Base-by-base conservation (phyloP, 352 stramenopile genomes). In the Pythium coloratum region DNA sequence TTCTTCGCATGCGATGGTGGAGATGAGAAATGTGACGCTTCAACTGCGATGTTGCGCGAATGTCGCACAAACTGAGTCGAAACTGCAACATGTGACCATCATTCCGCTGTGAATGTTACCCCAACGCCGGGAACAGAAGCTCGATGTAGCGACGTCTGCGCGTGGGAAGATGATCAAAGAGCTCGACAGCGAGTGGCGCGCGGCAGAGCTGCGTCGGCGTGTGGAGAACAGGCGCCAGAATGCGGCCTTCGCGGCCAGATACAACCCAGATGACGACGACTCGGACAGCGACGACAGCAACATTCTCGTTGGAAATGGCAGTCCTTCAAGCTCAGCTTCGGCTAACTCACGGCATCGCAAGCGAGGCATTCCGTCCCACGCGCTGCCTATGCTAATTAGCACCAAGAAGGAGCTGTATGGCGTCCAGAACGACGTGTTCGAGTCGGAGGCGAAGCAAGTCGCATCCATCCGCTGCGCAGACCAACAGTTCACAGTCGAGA, bases 401-500 rank as follows among this genome's bases (percentile, higher is more conserved):
- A 66, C 69, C 3, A 87, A 80, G 30, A 73, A 78, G 24, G 79
- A 89, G 32, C 67, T 80, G 0, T 73, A 86, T 6, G 73, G 66
- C 1, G 75, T 88, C 26, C 77, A 84, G 47, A 77, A 86, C 74
- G 73, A 84, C 1, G 68, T 92, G 13, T 62, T 89, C 32, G 82
- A 86, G 42, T 66, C 76, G 7, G 69, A 91, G 18, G 71, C 79
- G 6, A 71, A 79, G 38, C 72, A 88, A 16, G 68, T 77, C 13
- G 68, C 69, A 16, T 71, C 75, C 0, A 67, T 91, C 10, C 72
- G 61, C 6, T 86, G 69, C 26, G 89, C 76, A 4, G 81, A 87
- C 28, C 76, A 83, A 46, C 82, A 92, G 56, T 86, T 90, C 47
- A 71, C 70, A 6, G 54, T 81, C 6, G 80, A 92, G 60, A 78